Conservation (phyloP, 352 stramenopile genomes). For the Phytopythium aichiense region DNA sequence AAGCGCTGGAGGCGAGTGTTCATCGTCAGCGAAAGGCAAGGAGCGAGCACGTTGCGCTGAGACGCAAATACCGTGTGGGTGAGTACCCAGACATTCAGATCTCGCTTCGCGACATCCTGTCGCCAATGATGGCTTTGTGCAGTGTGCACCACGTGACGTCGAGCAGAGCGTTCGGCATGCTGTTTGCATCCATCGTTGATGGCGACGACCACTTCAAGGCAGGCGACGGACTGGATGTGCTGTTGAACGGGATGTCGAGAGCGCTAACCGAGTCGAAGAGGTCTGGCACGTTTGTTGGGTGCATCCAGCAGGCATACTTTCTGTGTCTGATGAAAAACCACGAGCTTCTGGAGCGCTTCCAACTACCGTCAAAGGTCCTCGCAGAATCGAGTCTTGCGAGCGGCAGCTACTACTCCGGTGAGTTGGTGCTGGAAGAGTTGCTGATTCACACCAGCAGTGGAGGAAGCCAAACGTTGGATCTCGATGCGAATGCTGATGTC, state of each 20-base stretch:
- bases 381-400: slow-evolving; percentile 60
- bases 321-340: slow-evolving; percentile 28
- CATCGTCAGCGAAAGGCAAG: slow-evolving; percentile 45
- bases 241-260: background rate
- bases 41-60: slow-evolving; percentile 53
- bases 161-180: slow-evolving; percentile 30
- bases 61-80: slow-evolving; percentile 60
- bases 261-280: slow-evolving; percentile 6
- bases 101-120: slow-evolving; percentile 55
- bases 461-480: slow-evolving; percentile 1
- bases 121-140: slow-evolving; percentile 61
- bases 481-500: slow-evolving; percentile 15
- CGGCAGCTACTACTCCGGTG: slow-evolving; percentile 45
- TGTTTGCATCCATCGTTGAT: slow-evolving; percentile 43
- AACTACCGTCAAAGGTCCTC: slow-evolving; percentile 34
- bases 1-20: slow-evolving; percentile 42
- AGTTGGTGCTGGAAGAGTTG: slow-evolving; percentile 66
- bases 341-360: slow-evolving; percentile 23
- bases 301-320: slow-evolving; percentile 49
- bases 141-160: slow-evolving; percentile 42
- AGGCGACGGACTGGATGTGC: slow-evolving; percentile 5
- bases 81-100: slow-evolving; percentile 84
- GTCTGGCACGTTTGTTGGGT: slow-evolving; percentile 21
- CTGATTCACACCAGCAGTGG: slow-evolving; percentile 29
- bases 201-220: slow-evolving; percentile 25